These are phyloP conservation scores for Termitomyces sp. DNA, from an alignment of 768 basidiomycete species.

Conservation along the genomic window DNA sequence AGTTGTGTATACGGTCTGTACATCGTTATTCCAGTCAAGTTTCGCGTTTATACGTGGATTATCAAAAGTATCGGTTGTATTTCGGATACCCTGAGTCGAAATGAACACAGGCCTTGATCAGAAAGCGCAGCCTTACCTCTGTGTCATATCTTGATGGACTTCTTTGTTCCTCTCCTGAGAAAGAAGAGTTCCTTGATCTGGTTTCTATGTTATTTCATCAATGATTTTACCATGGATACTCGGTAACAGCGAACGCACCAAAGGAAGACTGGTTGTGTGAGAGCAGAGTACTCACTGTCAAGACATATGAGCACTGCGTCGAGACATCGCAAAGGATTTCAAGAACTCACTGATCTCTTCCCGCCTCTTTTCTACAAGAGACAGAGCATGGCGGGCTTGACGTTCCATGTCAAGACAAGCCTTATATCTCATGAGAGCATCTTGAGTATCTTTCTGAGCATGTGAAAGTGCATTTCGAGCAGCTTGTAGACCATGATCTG, in stretches of 20 bases:
- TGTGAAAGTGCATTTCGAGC: slow-evolving; percentile 55
- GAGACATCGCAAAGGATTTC: slow-evolving; percentile 5
- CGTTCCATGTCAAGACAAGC: slow-evolving; percentile 63
- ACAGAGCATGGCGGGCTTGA: slow-evolving; percentile 60
- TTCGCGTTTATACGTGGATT: slow-evolving; percentile 36
- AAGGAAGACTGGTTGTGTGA: slow-evolving; percentile 37
- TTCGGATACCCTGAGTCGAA: slow-evolving; percentile 29
- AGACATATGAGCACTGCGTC: slow-evolving; percentile 12
- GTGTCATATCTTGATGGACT: slow-evolving; percentile 41
- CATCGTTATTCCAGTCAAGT: slow-evolving; percentile 42
- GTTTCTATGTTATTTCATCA: slow-evolving; percentile 23
- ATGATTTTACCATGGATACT: slow-evolving; percentile 13
- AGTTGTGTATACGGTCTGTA: slow-evolving; percentile 35
- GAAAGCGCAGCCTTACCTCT: slow-evolving; percentile 25
- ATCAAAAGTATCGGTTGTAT: slow-evolving; percentile 34
- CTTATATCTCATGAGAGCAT: slow-evolving; percentile 65
- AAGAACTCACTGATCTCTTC: slow-evolving; percentile 51
- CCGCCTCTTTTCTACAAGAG: slow-evolving; percentile 60
- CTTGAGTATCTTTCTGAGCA: slow-evolving; percentile 68
- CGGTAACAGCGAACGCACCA: slow-evolving; percentile 17
- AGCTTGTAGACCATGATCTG: slow-evolving; percentile 59
- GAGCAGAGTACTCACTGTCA: slow-evolving; percentile 40
- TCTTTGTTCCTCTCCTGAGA: slow-evolving; percentile 42
- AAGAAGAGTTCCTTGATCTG: slow-evolving; percentile 48
- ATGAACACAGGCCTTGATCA: neutral